Evolutionary conservation across 2,329 filamentous ascomycete genomes (phyloP).

Genomic region (Alternaria panax): DNA sequence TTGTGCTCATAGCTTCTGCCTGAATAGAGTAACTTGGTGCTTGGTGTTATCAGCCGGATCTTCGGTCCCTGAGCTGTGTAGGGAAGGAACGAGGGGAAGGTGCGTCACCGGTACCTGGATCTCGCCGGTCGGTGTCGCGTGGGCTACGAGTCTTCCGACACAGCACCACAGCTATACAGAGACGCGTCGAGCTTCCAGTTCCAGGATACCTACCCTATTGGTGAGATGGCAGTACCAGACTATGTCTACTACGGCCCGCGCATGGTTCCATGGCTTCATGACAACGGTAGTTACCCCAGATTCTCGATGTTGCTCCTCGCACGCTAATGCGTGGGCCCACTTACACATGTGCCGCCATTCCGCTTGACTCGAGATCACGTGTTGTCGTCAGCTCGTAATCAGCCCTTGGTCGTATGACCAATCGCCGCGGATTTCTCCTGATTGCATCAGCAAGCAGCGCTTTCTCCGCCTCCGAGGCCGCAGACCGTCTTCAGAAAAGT

Average conservation of each 20-base stretch:
- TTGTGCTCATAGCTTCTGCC: not conserved
- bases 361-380: constrained; percentile 9
- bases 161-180: not conserved
- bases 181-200: not conserved
- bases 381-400: constrained; percentile 6
- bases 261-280: not conserved
- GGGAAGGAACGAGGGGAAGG: constrained; percentile 7
- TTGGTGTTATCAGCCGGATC: constrained; percentile 10
- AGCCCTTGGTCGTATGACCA: constrained; percentile 16
- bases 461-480: constrained; percentile 42
- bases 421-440: constrained; percentile 14
- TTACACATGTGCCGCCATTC: constrained; percentile 5
- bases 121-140: constrained; percentile 11
- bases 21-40: not conserved
- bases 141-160: not conserved
- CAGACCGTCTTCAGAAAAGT: constrained; percentile 33
- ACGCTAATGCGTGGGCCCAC: constrained; percentile 17
- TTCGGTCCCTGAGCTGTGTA: constrained; percentile 13
- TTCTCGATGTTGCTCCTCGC: constrained; percentile 9
- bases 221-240: not conserved
- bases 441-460: constrained; percentile 17
- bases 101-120: constrained; percentile 28
- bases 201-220: not conserved
- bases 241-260: not conserved
- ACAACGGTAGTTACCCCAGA: constrained; percentile 12